Percentiles rank a stretch among this genome's conserved stretches.
phyloP scores from a whole-genome alignment of 2,329 filamentous ascomycete genomes.

The Aspergillus transmontanensis region DNA sequence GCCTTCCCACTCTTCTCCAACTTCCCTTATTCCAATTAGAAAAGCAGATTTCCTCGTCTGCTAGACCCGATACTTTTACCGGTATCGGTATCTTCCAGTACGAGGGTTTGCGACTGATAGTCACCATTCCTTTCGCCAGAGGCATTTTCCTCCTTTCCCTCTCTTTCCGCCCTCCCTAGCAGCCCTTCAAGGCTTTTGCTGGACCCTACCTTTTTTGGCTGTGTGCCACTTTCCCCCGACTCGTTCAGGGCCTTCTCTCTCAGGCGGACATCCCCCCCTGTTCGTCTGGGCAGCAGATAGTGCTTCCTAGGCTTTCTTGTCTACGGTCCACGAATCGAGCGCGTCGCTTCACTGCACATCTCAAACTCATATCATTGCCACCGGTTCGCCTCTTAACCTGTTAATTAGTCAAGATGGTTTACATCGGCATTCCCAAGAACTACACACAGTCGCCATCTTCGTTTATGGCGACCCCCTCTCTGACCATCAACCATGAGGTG shows the following conservation, averaged over 20 bases:
- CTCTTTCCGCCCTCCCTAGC: slow-evolving; percentile 86
- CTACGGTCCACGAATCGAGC: slow-evolving; percentile 24
- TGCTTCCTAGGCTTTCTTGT: slow-evolving; percentile 68
- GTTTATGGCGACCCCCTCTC: slow-evolving; percentile 75
- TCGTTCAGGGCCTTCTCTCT: slow-evolving; percentile 91
- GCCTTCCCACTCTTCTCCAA: slow-evolving; percentile 24
- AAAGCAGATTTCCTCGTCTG: slow-evolving; percentile 71
- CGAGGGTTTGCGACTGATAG: slow-evolving; percentile 62
- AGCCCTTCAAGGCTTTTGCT: slow-evolving; percentile 57
- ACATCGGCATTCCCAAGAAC: slow-evolving; percentile 75
- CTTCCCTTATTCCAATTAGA: slow-evolving; percentile 19
- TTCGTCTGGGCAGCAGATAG: slow-evolving; percentile 98
- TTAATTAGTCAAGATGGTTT: slow-evolving; percentile 72
- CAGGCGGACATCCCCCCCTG: slow-evolving; percentile 80
- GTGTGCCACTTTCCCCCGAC: slow-evolving; percentile 73
- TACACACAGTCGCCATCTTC: slow-evolving; percentile 81
- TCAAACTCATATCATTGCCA: slow-evolving; percentile 11
- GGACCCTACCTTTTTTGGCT: slow-evolving; percentile 64
- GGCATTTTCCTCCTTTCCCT: slow-evolving; percentile 75
- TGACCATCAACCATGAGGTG: slow-evolving; percentile 96
- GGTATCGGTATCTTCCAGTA: slow-evolving; percentile 81
- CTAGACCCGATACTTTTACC: slow-evolving; percentile 80
- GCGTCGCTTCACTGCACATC: slow-evolving; percentile 12
- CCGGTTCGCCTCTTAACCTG: slow-evolving; percentile 20
- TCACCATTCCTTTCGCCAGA: slow-evolving; percentile 87